These are phyloP conservation scores for Blepharisma japonicum DNA, from an alignment of 73 alveolate genomes.

Conservation along the genomic window DNA sequence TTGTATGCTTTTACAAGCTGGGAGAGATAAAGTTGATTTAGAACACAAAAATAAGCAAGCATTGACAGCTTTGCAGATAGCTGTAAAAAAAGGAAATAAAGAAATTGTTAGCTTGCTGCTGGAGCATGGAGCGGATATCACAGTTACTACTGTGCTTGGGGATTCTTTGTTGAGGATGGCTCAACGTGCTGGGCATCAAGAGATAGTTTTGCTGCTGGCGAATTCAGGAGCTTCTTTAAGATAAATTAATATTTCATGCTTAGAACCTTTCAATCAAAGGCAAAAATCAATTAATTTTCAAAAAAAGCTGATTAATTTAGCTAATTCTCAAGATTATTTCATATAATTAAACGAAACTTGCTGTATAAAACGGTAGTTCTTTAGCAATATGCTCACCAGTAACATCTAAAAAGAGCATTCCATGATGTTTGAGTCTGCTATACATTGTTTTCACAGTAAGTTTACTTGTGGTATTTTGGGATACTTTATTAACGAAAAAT, in stretches of 20 bases:
- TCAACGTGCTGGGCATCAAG: slow-evolving; percentile 25
- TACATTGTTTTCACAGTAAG: slow-evolving; percentile 58
- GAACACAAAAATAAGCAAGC: background rate
- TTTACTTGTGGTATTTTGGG: slow-evolving; percentile 36
- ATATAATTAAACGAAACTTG: slow-evolving; percentile 57
- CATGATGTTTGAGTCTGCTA: slow-evolving; percentile 58
- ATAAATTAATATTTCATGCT: background rate
- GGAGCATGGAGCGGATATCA: slow-evolving; percentile 18
- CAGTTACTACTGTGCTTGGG: background rate
- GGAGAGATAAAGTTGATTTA: slow-evolving; percentile 17
- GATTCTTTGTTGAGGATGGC: slow-evolving; percentile 22
- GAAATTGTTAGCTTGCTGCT: slow-evolving; percentile 7
- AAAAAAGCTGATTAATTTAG: too few relatives aligned
- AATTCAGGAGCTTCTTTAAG: slow-evolving; percentile 28
- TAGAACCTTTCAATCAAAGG: too few relatives aligned
- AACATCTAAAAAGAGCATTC: slow-evolving; percentile 60
- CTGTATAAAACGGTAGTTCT: slow-evolving; percentile 68
- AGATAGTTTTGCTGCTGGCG: slow-evolving; percentile 7
- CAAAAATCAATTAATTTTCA: too few relatives aligned
- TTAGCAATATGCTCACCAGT: slow-evolving; percentile 66
- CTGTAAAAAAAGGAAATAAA: slow-evolving; percentile 24
- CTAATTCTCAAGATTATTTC: background rate
- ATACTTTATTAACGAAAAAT: slow-evolving; percentile 49
- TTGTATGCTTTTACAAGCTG: slow-evolving; percentile 16
- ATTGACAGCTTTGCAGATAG: slow-evolving; percentile 15